Base-by-base conservation (phyloP, 2,329 filamentous ascomycete genomes). In the Parastagonospora avenae region DNA sequence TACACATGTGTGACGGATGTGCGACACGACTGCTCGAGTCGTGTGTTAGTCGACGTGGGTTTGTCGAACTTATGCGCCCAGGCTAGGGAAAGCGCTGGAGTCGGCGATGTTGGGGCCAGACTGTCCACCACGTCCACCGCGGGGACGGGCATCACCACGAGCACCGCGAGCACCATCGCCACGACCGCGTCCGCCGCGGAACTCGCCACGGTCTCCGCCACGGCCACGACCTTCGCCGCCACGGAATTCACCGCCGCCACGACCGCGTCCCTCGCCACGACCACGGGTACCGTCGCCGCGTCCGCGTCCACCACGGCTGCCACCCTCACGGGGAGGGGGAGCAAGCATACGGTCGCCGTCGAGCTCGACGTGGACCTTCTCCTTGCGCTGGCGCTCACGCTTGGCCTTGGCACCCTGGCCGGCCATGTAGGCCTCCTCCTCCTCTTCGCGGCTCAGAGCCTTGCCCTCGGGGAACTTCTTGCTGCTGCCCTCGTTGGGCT, bases 401-500 rank as follows among this genome's bases (percentile, higher is more conserved):
- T 79, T 80, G 75, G 85, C 77, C 88, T 97, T 97, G 79, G 88
- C 88, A 57, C 80, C 82, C 62, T 82, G 76, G 66, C 83, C 86
- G 69, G 88, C 79, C 72, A 96, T 88, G 85, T 90, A 97, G 62
- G 19, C 19, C 19, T 89, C 86, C 67, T 91, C 86, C 47, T 84
- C 83, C 41, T 81, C 74, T 52, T 73, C 74, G 62, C 80, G 81
- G 68, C 74, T 68, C 67, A 85, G 66, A 58, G 81, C 78, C 82
- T 92, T 95, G 74, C 91, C 92, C 69, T 84, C 82, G 70, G 89
- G 90, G 90, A 92, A 96, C 85, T 97, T 94, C 85, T 94, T 93
- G 82, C 91, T 91, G 81, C 82, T 84, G 71, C 92, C 92, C 82
- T 97, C 92, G 82, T 97, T 97, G 77, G 93, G 81, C 82, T 92